Base-by-base conservation (phyloP, 2,329 filamentous ascomycete genomes). In the Ophiocordyceps robertsii region DNA sequence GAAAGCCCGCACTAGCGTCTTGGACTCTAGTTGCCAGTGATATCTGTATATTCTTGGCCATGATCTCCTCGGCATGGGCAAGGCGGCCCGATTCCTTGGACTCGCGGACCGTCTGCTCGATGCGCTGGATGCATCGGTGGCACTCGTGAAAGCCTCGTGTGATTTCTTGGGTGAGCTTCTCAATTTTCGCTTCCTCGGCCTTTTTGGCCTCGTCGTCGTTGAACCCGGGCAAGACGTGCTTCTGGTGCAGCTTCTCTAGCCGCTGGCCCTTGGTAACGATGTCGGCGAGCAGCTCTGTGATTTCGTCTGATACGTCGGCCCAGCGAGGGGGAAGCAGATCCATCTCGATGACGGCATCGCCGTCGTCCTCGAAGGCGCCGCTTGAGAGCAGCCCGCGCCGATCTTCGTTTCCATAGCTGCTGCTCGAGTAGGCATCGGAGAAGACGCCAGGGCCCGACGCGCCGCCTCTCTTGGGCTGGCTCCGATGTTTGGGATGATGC, bases 281-380 rank as follows among this genome's bases (percentile, higher is more conserved):
- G 44, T 84, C 78, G 47, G 77, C 73, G 10, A 98, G 75, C 36
- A 85, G 67, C 45, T 95, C 87, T 29, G 83, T 81, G 46, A 98
- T 87, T 59, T 96, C 88, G 59, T 96, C 92, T 55, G 89, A 89
- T 45, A 95, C 73, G 57, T 98, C 92, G 45, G 90, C 84, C 92
- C 92, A 98, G 46, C 92, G 81, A 42, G 92, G 92, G 21, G 92
- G 92, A 16, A 98, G 72, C 33, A 95, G 69, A 63, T 96, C 90
- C 92, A 98, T 96, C 69, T 98, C 92, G 55, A 98, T 96, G 44
- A 98, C 80, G 17, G 86, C 84, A 63, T 96, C 90, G 58, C 88
- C 88, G 64, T 95, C 86, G 60, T 93, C 84, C 47, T 76, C 78
- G 59, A 84, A 88, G 53, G 82, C 81, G 54, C 75, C 79, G 43